These are phyloP conservation scores for Irpex rosettiformis DNA, from an alignment of 1,284 basidiomycete species.

Conservation along the genomic window DNA sequence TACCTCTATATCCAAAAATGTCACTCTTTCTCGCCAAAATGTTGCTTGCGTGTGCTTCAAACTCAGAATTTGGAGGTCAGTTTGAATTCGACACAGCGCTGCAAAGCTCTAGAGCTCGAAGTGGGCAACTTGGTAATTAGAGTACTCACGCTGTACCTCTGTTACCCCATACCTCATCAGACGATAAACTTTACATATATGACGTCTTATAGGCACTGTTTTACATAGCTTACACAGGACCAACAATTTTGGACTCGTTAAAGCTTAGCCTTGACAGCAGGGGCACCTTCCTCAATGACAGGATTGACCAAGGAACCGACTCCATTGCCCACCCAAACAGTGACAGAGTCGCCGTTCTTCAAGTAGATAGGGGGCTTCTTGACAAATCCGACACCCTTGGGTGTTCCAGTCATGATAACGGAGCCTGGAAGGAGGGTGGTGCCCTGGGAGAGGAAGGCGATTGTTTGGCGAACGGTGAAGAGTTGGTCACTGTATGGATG, in stretches of 20 bases:
- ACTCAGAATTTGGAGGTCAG: no score
- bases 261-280: constrained; percentile 38
- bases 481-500: constrained; percentile 63
- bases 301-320: constrained; percentile 75
- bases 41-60: no score
- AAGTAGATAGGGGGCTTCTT: constrained; percentile 68
- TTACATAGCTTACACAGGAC: background rate
- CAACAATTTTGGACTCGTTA: constrained; percentile 13
- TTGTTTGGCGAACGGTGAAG: constrained; percentile 67
- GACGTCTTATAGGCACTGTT: background rate
- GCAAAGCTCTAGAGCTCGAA: no score
- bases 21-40: no score
- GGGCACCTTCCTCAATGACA: constrained; percentile 59
- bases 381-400: constrained; percentile 76
- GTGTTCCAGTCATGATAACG: constrained; percentile 79
- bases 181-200: no score
- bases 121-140: no score
- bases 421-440: constrained; percentile 84
- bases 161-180: no score
- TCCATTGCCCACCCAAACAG: constrained; percentile 60
- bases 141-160: no score
- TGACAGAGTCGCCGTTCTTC: constrained; percentile 73
- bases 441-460: constrained; percentile 81
- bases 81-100: no score
- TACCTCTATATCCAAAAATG: no score